A percentile compares a stretch with the other conserved stretches of the same genome.
Conservation (phyloP, 306 rosid genomes). For the Geum urbanum region DNA sequence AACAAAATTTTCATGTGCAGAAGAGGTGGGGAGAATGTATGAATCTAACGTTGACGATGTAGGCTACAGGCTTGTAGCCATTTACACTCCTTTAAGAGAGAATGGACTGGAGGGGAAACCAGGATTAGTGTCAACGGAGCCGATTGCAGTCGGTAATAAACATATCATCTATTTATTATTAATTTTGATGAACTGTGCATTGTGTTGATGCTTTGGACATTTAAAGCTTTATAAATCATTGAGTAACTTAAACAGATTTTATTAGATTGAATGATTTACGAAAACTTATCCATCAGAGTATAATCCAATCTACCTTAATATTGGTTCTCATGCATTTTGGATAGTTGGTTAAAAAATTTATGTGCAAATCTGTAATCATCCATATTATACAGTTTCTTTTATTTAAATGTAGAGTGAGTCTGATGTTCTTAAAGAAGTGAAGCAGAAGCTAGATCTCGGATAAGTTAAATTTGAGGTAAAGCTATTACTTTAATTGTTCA, state of each 20-base stretch:
- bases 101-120: constrained; percentile 93
- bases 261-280: background rate
- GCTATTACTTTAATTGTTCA: background rate
- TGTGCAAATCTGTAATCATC: background rate
- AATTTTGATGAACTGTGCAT: background rate
- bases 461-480: constrained; percentile 89
- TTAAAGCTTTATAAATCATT: background rate
- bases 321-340: background rate
- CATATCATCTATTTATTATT: background rate
- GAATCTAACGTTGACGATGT: constrained; percentile 98
- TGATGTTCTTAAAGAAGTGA: constrained; percentile 92
- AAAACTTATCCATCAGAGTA: background rate
- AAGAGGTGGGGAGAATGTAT: constrained; percentile 82
- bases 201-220: background rate
- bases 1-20: constrained; percentile 41
- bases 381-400: constrained; percentile 5
- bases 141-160: constrained; percentile 84
- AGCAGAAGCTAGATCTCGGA: constrained; percentile 91
- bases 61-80: constrained; percentile 87
- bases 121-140: constrained; percentile 88
- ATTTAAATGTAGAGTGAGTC: constrained; percentile 82
- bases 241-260: background rate
- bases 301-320: background rate
- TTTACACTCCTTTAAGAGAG: constrained; percentile 94
- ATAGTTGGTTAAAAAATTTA: background rate